A percentile compares a stretch with the other conserved stretches of the same genome.
These are phyloP conservation scores for Lactifluus pinguis DNA, from an alignment of 768 basidiomycete genomes.

Conservation along the genomic window DNA sequence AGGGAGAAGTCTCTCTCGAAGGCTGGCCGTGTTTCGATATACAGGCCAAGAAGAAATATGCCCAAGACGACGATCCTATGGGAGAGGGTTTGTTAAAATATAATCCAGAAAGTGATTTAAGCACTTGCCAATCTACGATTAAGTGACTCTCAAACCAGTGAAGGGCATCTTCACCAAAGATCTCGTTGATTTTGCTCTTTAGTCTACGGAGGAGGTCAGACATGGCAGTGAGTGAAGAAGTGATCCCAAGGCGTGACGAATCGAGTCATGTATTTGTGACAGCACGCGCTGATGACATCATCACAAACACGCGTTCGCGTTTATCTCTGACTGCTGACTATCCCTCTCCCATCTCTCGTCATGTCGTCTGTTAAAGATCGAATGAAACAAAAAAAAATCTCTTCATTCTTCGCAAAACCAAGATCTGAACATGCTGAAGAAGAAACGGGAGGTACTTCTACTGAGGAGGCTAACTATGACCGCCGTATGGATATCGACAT, in stretches of 20 bases:
- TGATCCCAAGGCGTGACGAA: not conserved
- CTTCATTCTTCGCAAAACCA: conserved; percentile 7
- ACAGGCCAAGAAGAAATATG: conserved; percentile 36
- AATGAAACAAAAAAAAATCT: conserved; percentile 17
- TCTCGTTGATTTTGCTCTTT: conserved; percentile 11
- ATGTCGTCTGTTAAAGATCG: conserved; percentile 12
- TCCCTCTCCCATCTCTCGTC: not conserved
- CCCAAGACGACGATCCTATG: conserved; percentile 27
- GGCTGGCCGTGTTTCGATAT: conserved; percentile 28
- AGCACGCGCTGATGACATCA: not conserved
- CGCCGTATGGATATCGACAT: not conserved
- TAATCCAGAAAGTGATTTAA: not conserved
- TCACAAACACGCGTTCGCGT: too few species aligned
- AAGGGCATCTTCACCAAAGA: conserved; percentile 9
- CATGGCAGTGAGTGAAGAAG: not conserved
- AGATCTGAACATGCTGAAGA: conserved; percentile 7
- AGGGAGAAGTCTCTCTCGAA: conserved; percentile 23
- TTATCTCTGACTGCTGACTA: not conserved
- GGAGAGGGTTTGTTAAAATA: conserved; percentile 1
- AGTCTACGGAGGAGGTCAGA: conserved; percentile 1
- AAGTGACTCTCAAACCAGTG: conserved; percentile 34
- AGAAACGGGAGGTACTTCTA: conserved; percentile 7
- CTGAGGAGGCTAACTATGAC: not conserved
- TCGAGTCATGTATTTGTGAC: conserved; percentile 11
- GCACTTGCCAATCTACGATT: conserved; percentile 43